A percentile compares a stretch with the other conserved stretches of the same genome.
These are phyloP conservation scores for Warburgia ugandensis DNA, from an alignment of 164 flowering plant genomes.

Conservation along the genomic window DNA sequence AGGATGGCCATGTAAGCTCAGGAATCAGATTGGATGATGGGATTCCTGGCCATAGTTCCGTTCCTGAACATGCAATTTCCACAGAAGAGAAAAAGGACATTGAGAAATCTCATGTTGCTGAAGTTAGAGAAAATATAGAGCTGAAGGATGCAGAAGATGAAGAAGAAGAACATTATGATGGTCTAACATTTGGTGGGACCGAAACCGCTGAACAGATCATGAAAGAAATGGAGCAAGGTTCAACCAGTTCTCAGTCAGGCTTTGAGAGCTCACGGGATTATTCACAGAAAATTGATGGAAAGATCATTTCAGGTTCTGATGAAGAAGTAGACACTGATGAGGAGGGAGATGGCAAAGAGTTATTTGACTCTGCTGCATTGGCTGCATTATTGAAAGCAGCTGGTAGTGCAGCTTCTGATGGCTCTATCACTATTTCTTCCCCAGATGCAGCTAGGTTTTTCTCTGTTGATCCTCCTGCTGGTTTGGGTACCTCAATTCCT, in stretches of 20 bases:
- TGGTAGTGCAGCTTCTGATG: conserved; percentile 2
- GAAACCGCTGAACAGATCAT: conserved; percentile 52
- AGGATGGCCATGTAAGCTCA: too few species aligned
- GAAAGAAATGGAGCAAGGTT: conserved; percentile 59
- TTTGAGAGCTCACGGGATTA: too few species aligned
- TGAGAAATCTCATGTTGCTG: conserved; percentile 7
- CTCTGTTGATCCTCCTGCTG: conserved; percentile 90
- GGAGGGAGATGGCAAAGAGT: conserved; percentile 63
- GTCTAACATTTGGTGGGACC: conserved; percentile 42
- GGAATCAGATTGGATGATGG: conserved; percentile 15
- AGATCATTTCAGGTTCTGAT: conserved; percentile 78
- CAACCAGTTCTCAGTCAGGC: conserved; percentile 44
- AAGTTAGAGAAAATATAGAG: conserved; percentile 14
- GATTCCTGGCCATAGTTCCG: conserved; percentile 3
- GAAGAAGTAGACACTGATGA: conserved; percentile 87
- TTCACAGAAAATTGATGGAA: conserved; percentile 57
- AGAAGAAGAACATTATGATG: conserved; percentile 30
- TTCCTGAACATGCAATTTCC: conserved; percentile 4
- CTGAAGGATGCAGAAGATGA: conserved; percentile 27
- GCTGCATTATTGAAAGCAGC: conserved; percentile 94
- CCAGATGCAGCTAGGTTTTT: conserved; percentile 77
- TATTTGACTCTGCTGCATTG: conserved; percentile 86
- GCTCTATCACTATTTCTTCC: conserved; percentile 43
- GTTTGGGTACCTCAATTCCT: conserved; percentile 66
- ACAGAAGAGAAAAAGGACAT: conserved; percentile 10